phyloP scores from a whole-genome alignment of 1,284 basidiomycete genomes.

The Apiotrichum gracile region DNA sequence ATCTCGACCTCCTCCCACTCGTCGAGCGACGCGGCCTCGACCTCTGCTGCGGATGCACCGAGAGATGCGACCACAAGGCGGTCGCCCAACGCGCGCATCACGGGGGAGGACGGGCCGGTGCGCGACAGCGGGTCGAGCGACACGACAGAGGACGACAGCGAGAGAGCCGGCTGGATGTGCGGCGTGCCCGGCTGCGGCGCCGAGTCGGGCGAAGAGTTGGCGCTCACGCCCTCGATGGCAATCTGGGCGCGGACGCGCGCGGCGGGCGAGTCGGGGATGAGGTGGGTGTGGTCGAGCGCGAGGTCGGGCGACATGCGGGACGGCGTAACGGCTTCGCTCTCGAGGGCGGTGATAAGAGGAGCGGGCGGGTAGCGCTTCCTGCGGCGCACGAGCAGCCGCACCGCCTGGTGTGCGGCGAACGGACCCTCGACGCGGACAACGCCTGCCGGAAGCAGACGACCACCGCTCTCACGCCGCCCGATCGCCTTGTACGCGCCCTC shows the following conservation, averaged over 20 bases:
- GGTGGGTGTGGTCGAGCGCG: slow-evolving; percentile 1
- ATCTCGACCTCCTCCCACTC: slow-evolving; percentile 79
- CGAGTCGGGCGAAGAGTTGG: slow-evolving; percentile 10
- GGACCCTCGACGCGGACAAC: slow-evolving; percentile 79
- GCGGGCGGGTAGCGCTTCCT: slow-evolving; percentile 21
- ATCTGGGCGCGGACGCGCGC: not conserved
- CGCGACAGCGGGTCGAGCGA: slow-evolving; percentile 44
- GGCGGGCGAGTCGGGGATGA: slow-evolving; percentile 3
- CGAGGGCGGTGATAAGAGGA: slow-evolving; percentile 36
- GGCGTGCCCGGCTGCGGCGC: slow-evolving; percentile 39
- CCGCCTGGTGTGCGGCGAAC: slow-evolving; percentile 92
- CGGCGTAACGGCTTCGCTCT: slow-evolving; percentile 15
- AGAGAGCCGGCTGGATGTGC: slow-evolving; percentile 38
- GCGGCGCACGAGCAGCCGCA: slow-evolving; percentile 67
- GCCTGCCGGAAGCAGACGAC: slow-evolving; percentile 81
- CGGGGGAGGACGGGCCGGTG: slow-evolving; percentile 30
- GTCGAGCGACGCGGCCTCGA: slow-evolving; percentile 37
- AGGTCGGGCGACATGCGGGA: slow-evolving; percentile 8
- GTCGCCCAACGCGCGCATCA: slow-evolving; percentile 19
- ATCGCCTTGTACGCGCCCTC: slow-evolving; percentile 81
- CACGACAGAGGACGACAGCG: slow-evolving; percentile 43
- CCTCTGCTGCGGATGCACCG: not conserved
- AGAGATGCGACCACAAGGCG: not conserved
- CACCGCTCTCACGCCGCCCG: slow-evolving; percentile 76
- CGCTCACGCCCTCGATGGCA: not conserved